Conservation (phyloP, 2,329 filamentous ascomycete species). For the Hymenoscyphus infarciens region DNA sequence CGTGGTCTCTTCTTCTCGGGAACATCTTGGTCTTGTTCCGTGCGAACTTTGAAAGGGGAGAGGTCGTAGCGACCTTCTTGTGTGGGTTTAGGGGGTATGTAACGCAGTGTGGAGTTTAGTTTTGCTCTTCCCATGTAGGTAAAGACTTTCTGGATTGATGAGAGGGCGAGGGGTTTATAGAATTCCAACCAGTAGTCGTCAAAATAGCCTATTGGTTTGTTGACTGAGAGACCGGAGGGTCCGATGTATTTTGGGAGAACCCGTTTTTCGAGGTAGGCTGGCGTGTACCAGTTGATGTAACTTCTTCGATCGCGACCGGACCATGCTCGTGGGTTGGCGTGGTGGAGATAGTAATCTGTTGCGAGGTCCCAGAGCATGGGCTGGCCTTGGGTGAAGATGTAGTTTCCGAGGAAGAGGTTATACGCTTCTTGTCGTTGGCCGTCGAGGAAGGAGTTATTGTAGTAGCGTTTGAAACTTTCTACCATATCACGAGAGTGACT, state of each 20-base stretch:
- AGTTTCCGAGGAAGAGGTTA: slow-evolving; percentile 95
- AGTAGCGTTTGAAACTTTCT: slow-evolving; percentile 97
- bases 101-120: slow-evolving; percentile 84
- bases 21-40: slow-evolving; percentile 54
- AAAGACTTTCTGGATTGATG: slow-evolving; percentile 89
- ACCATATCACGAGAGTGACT: slow-evolving; percentile 98
- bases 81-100: slow-evolving; percentile 71
- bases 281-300: slow-evolving; percentile 89
- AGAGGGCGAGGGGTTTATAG: slow-evolving; percentile 83
- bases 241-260: slow-evolving; percentile 29
- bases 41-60: slow-evolving; percentile 82
- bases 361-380: slow-evolving; percentile 96
- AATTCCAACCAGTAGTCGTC: slow-evolving; percentile 99
- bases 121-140: slow-evolving; percentile 59
- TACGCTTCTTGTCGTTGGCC: slow-evolving; percentile 98
- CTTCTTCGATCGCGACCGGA: slow-evolving; percentile 58
- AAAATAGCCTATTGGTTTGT: slow-evolving; percentile 49
- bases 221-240: slow-evolving; percentile 19
- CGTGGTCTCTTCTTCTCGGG: slow-evolving; percentile 59
- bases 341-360: slow-evolving; percentile 95
- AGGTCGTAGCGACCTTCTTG: slow-evolving; percentile 75
- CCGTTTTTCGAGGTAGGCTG: slow-evolving; percentile 63
- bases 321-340: slow-evolving; percentile 76
- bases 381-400: slow-evolving; percentile 80
- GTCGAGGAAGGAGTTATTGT: slow-evolving; percentile 97